A percentile compares a stretch with the other conserved stretches of the same genome.
Evolutionary conservation across 441 rosid species (phyloP).

Genomic region (Cnidoscolus chayamansa): DNA sequence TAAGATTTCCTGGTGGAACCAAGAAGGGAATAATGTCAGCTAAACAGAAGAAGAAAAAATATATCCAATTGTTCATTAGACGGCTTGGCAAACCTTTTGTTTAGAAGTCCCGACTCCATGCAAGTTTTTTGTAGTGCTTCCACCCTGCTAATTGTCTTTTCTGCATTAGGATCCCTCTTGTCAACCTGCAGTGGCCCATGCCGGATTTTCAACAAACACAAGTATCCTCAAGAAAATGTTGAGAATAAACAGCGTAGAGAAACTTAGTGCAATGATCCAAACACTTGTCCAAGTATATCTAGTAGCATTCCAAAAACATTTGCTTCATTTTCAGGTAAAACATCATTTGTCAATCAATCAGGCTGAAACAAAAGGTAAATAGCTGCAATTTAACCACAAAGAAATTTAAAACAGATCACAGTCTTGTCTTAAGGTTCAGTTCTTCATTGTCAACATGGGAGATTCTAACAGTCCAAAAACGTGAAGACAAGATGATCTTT

Average conservation of each 20-base stretch:
- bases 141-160: slow-evolving; percentile 52
- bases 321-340: neutral
- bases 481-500: neutral
- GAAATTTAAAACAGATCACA: neutral
- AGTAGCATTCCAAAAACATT: neutral
- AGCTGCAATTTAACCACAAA: neutral
- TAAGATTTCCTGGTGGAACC: slow-evolving; percentile 53
- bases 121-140: slow-evolving; percentile 69
- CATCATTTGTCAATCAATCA: slow-evolving; percentile 1
- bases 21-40: slow-evolving; percentile 14
- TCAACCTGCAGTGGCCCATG: slow-evolving; percentile 47
- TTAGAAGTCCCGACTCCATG: slow-evolving; percentile 57
- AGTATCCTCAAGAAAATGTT: neutral
- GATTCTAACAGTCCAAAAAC: neutral
- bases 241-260: neutral
- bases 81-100: slow-evolving; percentile 44
- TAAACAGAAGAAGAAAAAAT: neutral
- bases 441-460: neutral
- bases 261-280: neutral
- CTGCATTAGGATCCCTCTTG: slow-evolving; percentile 66
- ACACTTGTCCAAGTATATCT: neutral
- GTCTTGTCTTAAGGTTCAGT: neutral
- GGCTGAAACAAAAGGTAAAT: neutral
- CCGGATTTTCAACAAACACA: neutral
- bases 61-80: neutral